These are phyloP conservation scores for Saccharomycopsis fermentans DNA, from an alignment of 805 yeast species.

Conservation along the genomic window DNA sequence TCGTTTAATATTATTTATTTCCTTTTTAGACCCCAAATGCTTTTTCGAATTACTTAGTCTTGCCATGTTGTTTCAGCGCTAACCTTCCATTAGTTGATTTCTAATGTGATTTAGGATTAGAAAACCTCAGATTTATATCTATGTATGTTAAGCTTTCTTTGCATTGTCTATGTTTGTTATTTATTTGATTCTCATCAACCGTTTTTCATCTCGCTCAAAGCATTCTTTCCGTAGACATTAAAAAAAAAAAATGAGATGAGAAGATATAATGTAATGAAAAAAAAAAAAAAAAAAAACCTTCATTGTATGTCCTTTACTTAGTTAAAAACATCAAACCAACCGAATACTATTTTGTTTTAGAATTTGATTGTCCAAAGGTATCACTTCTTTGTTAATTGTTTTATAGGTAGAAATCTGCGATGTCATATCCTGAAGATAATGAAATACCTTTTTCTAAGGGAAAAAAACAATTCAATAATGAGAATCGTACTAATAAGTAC, in stretches of 20 bases:
- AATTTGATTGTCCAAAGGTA: too few relatives aligned
- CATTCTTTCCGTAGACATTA: too few relatives aligned
- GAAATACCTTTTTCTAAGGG: conserved; percentile 6
- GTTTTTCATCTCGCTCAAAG: neutral
- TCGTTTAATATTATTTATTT: neutral
- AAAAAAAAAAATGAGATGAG: neutral
- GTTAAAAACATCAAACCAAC: neutral
- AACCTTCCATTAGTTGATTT: too few relatives aligned
- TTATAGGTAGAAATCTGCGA: neutral
- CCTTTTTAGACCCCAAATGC: neutral
- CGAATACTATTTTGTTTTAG: too few relatives aligned
- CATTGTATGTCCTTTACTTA: too few relatives aligned
- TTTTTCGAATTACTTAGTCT: neutral
- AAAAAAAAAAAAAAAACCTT: neutral
- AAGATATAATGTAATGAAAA: neutral
- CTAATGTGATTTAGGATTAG: too few relatives aligned
- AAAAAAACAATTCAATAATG: neutral
- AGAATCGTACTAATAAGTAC: conserved; percentile 2
- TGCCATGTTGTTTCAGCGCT: neutral
- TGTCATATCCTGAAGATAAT: neutral
- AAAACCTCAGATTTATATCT: too few relatives aligned
- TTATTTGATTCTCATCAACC: neutral
- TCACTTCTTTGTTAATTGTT: too few relatives aligned
- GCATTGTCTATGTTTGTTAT: neutral
- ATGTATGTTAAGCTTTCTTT: too few relatives aligned